Base-by-base conservation (phyloP, 768 basidiomycete genomes). In the Podaxis carcinomalis region DNA sequence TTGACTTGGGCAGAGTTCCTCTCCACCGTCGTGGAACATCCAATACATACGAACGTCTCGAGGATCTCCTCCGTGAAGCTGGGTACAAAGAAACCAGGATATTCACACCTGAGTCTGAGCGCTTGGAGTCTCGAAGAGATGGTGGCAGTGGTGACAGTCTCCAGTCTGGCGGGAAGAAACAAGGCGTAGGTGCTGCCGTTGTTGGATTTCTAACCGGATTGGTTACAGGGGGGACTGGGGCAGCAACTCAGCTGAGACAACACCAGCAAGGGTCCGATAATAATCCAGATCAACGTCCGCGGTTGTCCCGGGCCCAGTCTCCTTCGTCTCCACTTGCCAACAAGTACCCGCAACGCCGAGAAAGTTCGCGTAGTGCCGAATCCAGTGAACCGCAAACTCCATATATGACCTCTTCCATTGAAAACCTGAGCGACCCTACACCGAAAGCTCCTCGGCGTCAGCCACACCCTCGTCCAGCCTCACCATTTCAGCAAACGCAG, bases 61-160 rank as follows among this genome's bases (percentile, higher is more conserved):
- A 94, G 65, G 92, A 95, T 73, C 78, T 97, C 16, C 79, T 97
- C 27, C 79, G 84, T 53, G 90, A 93, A 70, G 92, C 92, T 1
- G 94, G 94, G 1, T 95, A 95, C 78, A 93, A 93, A 71, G 94
- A 96, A 69, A 95, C 93, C 2, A 83, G 93, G 46, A 81, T 97
- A 10, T 90, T 92, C 67, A 95, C 94, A 0, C 93, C 94, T 6
- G 92, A 94, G 72, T 77, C 80, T 3, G 90, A 93, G 62, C 80
- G 82, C 40, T 68, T 69, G 16, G 75, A 74, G 16, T 69, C 70
- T 25, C 67, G 68, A 21, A 68, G 68, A 10, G 69, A 72, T 11
- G 69, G 66, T 61, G 63, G 32, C 32, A 32, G 1, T 9, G 32
- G 68, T 61, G 68, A 69, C 54, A 67, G 64, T 23, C 61, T 61